These are phyloP conservation scores for Parastagonospora nodorum DNA, from an alignment of 2,329 filamentous ascomycete genomes.

Conservation along the genomic window DNA sequence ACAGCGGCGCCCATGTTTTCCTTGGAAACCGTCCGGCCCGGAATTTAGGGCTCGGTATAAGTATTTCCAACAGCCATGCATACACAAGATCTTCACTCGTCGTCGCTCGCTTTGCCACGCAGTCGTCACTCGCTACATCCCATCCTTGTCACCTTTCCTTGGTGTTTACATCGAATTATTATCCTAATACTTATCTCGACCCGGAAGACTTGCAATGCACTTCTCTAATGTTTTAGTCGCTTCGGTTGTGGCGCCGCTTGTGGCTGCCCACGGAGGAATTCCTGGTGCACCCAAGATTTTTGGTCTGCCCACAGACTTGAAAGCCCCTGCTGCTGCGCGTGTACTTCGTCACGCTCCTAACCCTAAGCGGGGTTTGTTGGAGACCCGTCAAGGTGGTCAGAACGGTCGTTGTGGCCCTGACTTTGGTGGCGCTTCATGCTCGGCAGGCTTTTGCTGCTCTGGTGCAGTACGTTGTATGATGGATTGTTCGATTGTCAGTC, in stretches of 20 bases:
- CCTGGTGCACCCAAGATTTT: conserved; percentile 41
- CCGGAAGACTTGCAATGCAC: conserved; percentile 27
- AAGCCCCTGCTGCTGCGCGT: conserved; percentile 28
- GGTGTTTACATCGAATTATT: not conserved
- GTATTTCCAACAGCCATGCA: conserved; percentile 4
- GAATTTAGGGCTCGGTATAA: conserved; percentile 11
- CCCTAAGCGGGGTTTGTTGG: conserved; percentile 22
- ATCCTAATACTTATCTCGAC: not conserved
- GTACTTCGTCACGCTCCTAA: conserved; percentile 24
- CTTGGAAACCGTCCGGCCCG: not conserved
- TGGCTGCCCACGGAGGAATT: conserved; percentile 39
- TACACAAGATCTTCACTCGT: conserved; percentile 1
- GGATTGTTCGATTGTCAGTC: not conserved
- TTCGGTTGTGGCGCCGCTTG: conserved; percentile 36
- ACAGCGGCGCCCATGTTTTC: conserved; percentile 1
- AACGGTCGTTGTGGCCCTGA: conserved; percentile 41
- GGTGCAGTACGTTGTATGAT: conserved; percentile 26
- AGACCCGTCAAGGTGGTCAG: conserved; percentile 42
- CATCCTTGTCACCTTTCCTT: not conserved
- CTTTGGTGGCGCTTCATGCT: conserved; percentile 37
- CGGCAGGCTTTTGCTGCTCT: conserved; percentile 43
- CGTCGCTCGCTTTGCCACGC: conserved; percentile 5
- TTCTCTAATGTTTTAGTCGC: conserved; percentile 35
- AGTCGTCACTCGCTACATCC: conserved; percentile 5
- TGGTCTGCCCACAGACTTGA: conserved; percentile 38